A percentile compares a stretch with the other conserved stretches of the same genome.
Conservation (phyloP, 2,329 filamentous ascomycete genomes). For the Macrophomina phaseolina region DNA sequence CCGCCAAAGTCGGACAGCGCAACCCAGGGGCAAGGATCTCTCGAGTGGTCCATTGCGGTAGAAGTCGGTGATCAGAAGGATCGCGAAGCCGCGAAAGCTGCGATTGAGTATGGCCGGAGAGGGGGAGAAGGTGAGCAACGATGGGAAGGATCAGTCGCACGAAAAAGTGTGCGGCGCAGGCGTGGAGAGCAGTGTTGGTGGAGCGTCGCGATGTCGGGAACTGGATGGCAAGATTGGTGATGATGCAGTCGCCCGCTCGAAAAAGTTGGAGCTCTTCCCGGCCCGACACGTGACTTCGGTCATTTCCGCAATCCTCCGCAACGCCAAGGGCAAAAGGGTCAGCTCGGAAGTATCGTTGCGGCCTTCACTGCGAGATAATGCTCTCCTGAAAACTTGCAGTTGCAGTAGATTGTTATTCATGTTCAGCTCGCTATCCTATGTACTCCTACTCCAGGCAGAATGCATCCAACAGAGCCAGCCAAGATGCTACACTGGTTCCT, state of each 20-base stretch:
- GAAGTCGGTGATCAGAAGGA: conserved; percentile 9
- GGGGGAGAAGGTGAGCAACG: not conserved
- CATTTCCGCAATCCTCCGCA: conserved; percentile 23
- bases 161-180: not conserved
- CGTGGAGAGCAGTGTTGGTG: conserved; percentile 6
- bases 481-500: conserved; percentile 13
- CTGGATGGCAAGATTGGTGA: conserved; percentile 25
- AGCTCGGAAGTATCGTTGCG: not conserved
- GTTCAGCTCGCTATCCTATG: conserved; percentile 1
- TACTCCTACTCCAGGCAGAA: conserved; percentile 23
- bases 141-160: not conserved
- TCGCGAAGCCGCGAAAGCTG: not conserved
- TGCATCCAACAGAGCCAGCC: conserved; percentile 21
- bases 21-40: conserved; percentile 97
- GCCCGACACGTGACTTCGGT: conserved; percentile 9
- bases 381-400: not conserved
- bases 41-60: conserved; percentile 82
- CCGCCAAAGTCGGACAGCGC: conserved; percentile 97
- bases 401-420: not conserved
- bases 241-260: conserved; percentile 24
- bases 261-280: conserved; percentile 25
- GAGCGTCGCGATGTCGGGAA: conserved; percentile 16
- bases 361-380: not conserved
- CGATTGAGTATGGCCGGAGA: conserved; percentile 9
- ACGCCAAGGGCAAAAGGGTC: not conserved